Conservation (phyloP, 306 rosid genomes). For the Ochetophila trinervis region DNA sequence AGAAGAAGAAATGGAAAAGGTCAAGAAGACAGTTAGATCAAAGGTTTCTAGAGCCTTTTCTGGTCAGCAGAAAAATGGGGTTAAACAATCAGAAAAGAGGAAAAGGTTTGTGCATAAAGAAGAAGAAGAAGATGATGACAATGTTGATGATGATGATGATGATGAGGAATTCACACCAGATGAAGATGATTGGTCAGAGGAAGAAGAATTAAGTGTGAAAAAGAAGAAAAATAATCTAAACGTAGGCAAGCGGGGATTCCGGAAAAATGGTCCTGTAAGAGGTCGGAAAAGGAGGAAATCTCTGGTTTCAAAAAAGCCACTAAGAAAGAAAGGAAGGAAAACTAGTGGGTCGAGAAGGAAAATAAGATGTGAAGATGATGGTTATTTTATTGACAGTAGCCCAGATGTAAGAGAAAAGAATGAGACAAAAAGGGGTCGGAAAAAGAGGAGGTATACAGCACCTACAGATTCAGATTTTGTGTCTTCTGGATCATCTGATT, state of each 20-base stretch:
- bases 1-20: conserved; percentile 11
- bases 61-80: conserved; percentile 14
- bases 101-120: conserved; percentile 15
- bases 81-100: conserved; percentile 19
- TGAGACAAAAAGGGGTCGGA: conserved; percentile 31
- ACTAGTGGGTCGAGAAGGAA: conserved; percentile 38
- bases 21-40: conserved; percentile 11
- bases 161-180: conserved; percentile 75
- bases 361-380: conserved; percentile 32
- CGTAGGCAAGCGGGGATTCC: conserved; percentile 37
- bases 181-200: conserved; percentile 77
- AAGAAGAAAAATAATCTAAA: conserved; percentile 50
- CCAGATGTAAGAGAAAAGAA: conserved; percentile 28
- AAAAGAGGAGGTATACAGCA: conserved; percentile 36
- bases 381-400: conserved; percentile 40
- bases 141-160: conserved; percentile 33
- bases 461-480: conserved; percentile 53
- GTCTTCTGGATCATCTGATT: conserved; percentile 58
- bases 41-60: conserved; percentile 16
- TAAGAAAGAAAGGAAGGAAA: conserved; percentile 54
- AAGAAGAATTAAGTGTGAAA: conserved; percentile 39
- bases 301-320: conserved; percentile 54
- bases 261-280: conserved; percentile 40
- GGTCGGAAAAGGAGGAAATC: conserved; percentile 46
- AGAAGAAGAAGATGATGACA: conserved; percentile 35